Conservation (phyloP, 108 stramenopile genomes). For the Nannochloropsis gaditana region DNA sequence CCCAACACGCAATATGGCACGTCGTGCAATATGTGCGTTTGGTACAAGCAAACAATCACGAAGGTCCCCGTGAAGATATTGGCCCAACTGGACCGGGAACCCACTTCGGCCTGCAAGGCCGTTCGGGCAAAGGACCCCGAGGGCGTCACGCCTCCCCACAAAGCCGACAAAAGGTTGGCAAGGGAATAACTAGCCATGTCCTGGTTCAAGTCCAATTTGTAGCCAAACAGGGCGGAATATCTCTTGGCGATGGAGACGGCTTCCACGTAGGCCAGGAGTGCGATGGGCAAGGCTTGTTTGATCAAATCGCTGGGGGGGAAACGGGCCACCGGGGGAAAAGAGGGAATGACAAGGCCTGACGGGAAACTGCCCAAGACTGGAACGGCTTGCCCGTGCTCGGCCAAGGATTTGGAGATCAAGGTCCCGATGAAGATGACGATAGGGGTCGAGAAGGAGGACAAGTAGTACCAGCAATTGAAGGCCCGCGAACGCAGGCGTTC, state of each 20-base stretch:
- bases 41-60: background rate
- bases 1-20: background rate
- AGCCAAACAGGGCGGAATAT: background rate
- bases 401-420: background rate
- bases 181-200: background rate
- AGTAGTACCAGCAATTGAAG: background rate
- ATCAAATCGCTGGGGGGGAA: background rate
- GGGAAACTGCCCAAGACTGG: background rate
- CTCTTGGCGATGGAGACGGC: background rate
- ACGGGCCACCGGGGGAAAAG: background rate
- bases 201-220: background rate
- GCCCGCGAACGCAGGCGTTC: background rate
- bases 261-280: background rate
- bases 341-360: background rate
- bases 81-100: background rate
- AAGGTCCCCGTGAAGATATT: background rate
- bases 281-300: background rate
- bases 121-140: background rate
- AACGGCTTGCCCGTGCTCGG: background rate
- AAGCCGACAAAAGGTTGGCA: background rate
- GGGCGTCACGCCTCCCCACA: background rate
- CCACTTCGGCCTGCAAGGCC: slow-evolving; percentile 1
- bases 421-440: background rate
- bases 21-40: background rate
- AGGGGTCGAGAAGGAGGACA: background rate